Evolutionary conservation across 2,329 filamentous ascomycete genomes (phyloP), one percentile per base, ranked within the genome.

Genomic region (Trichoderma endophyticum): DNA sequence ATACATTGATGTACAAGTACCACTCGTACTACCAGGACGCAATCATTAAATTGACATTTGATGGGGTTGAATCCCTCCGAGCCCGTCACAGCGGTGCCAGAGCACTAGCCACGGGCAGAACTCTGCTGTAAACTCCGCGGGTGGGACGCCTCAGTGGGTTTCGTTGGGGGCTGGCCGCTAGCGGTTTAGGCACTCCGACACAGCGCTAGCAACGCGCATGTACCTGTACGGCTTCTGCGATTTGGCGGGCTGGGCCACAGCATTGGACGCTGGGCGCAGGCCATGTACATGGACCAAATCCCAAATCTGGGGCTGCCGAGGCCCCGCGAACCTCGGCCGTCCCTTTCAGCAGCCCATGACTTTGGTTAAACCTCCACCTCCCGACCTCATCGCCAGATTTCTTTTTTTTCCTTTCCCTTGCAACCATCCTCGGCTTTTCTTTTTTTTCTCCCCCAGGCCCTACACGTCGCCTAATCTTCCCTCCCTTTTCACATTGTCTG

Each of bases 271-370:
- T 15, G 34, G 14, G 34, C 34, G 34, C 34, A 36, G 34, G 18
- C 43, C 15, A 14, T 5, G 66, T 57, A 18, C 54, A 39, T 30
- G 36, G 34, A 12, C 28, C 34, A 28, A 70, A 3, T 26, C 57
- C 36, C 30, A 60, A 73, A 64, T 74, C 75, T 74, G 74, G 73
- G 65, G 72, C 72, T 72, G 61, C 74, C 74, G 73, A 73, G 74
- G 72, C 71, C 74, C 74, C 69, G 59, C 54, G 65, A 70, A 68
- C 74, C 75, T 74, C 75, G 74, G 74, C 67, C 73, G 51, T 67
- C 71, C 54, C 56, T 30, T 51, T 51, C 30, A 24, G 64, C 34
- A 51, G 63, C 70, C 65, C 64, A 57, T 72, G 64, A 24, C 43
- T 36, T 65, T 68, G 18, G 59, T 54, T 54, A 59, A 63, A 70